These are phyloP conservation scores for Solanum clarkiae DNA, from an alignment of 257 asterid species.

Conservation along the genomic window DNA sequence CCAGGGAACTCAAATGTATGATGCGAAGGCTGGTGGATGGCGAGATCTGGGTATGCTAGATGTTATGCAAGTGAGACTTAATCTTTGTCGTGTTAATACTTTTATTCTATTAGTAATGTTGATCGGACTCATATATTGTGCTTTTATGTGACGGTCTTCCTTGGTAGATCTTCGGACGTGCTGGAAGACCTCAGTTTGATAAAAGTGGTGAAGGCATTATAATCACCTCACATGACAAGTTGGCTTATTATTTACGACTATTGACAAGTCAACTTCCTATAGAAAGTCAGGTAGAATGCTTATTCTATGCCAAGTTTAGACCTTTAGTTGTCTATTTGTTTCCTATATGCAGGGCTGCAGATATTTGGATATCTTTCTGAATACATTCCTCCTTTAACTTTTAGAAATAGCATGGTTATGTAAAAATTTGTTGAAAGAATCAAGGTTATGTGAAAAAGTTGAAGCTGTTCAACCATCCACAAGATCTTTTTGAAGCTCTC, in stretches of 20 bases:
- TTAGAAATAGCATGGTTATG: not conserved
- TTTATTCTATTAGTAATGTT: not conserved
- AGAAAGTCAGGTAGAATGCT: constrained; percentile 76
- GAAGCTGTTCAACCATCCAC: not conserved
- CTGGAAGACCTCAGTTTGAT: constrained; percentile 99
- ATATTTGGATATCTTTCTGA: not conserved
- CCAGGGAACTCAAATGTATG: constrained; percentile 98
- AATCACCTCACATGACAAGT: constrained; percentile 75
- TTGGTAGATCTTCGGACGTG: constrained; percentile 93
- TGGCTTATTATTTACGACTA: constrained; percentile 84
- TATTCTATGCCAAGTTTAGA: not conserved
- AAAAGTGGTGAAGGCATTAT: constrained; percentile 99
- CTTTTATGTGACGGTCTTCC: constrained; percentile 10
- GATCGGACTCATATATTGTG: not conserved
- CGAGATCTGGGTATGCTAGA: constrained; percentile 99
- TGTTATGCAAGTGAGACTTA: constrained; percentile 79
- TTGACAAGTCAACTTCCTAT: constrained; percentile 95
- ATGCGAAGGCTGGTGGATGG: constrained; percentile 99
- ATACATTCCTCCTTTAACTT: not conserved
- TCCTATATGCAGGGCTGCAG: not conserved
- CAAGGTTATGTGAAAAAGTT: not conserved
- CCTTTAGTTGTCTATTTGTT: not conserved
- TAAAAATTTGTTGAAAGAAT: not conserved
- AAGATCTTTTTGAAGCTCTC: not conserved
- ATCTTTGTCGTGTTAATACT: not conserved